These are phyloP conservation scores for Dictyophora rubrovolvata DNA, from an alignment of 768 basidiomycete species.

Conservation along the genomic window DNA sequence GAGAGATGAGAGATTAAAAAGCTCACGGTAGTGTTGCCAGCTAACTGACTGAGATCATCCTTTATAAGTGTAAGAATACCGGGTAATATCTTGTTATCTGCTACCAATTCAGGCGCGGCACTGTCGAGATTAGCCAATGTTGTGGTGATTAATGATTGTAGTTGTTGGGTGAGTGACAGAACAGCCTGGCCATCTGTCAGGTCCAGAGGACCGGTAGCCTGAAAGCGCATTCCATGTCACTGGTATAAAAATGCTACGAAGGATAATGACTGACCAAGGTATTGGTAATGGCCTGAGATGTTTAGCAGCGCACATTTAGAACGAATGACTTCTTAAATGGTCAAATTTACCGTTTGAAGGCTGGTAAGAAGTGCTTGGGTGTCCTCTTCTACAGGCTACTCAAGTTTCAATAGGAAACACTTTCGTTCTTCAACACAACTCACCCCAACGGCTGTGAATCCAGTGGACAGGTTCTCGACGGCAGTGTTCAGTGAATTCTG, in stretches of 20 bases:
- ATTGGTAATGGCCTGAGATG: not conserved
- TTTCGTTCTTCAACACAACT: not conserved
- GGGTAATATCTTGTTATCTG: no score
- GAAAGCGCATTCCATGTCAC: not conserved
- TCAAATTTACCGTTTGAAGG: not conserved
- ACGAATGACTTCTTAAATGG: not conserved
- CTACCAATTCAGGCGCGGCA: not conserved
- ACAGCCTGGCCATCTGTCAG: not conserved
- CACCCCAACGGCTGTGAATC: not conserved
- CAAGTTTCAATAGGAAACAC: no score
- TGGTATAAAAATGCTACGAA: not conserved
- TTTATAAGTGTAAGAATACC: not conserved
- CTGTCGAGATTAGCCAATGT: not conserved
- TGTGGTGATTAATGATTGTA: not conserved
- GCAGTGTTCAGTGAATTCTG: not conserved
- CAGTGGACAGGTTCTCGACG: not conserved
- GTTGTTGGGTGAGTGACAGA: no score
- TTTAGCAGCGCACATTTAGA: not conserved
- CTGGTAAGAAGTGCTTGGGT: not conserved
- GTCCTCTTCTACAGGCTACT: not conserved
- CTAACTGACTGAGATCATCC: not conserved
- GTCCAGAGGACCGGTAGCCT: not conserved
- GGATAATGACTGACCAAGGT: not conserved
- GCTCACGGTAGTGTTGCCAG: not conserved
- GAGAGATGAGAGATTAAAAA: not conserved